A percentile compares a stretch with the other conserved stretches of the same genome.
Conservation (phyloP, 306 rosid species). For the apple (Malus domestica) region DNA sequence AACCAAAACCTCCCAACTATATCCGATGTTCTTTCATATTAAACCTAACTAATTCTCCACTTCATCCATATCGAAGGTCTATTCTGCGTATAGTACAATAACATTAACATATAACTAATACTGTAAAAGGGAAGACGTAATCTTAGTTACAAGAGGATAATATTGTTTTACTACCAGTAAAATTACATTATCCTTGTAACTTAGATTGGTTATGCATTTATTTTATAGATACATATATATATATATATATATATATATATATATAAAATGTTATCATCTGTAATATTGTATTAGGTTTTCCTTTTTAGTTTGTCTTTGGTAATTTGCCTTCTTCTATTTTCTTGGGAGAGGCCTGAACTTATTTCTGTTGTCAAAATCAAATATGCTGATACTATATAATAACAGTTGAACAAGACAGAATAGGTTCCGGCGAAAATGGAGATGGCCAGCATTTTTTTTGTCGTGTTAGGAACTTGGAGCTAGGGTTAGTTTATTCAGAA, state of each 20-base stretch:
- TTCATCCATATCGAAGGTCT: not conserved
- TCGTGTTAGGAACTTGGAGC: not conserved
- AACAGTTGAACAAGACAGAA: not conserved
- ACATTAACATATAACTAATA: not conserved
- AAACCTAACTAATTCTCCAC: not conserved
- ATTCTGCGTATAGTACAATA: not conserved
- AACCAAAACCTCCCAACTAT: not conserved
- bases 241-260: no score
- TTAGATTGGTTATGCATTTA: not conserved
- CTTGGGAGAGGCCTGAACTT: not conserved
- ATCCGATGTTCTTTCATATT: not conserved
- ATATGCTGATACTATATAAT: not conserved
- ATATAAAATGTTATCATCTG: not conserved
- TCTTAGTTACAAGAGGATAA: slow-evolving; percentile 8
- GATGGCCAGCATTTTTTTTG: not conserved
- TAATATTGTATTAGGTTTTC: not conserved
- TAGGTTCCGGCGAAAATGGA: not conserved
- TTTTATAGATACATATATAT: not conserved
- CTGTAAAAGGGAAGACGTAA: not conserved
- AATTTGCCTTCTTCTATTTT: not conserved
- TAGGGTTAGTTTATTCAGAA: not conserved
- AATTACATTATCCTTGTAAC: not conserved
- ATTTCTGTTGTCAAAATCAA: not conserved
- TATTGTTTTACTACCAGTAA: not conserved
- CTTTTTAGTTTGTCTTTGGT: not conserved